Percentiles rank a stretch among this genome's conserved stretches.
Conservation (phyloP, 2,329 filamentous ascomycete genomes). For the Clonostachys chloroleuca region DNA sequence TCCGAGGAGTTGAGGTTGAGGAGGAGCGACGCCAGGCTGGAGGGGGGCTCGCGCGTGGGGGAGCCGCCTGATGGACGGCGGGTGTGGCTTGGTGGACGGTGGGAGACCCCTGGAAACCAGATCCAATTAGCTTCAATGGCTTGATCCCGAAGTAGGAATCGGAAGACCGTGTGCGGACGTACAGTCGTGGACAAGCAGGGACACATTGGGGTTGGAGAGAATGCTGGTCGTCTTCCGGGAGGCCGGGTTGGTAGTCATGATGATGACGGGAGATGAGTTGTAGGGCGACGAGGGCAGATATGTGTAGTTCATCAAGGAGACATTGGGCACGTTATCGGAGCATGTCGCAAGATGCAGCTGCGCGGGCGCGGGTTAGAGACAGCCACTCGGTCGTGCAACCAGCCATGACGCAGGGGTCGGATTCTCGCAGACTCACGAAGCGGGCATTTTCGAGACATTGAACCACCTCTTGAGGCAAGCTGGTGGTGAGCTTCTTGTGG, state of each 20-base stretch:
- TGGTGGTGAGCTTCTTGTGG: constrained; percentile 63
- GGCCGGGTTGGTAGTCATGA: constrained; percentile 85
- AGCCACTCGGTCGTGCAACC: too few species aligned
- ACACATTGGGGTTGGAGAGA: constrained; percentile 78
- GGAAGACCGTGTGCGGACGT: constrained; percentile 8
- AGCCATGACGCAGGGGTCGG: constrained; percentile 6
- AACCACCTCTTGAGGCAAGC: constrained; percentile 78
- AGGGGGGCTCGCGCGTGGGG: constrained; percentile 60
- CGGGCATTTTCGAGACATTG: constrained; percentile 91
- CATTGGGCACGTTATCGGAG: constrained; percentile 76
- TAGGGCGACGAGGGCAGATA: constrained; percentile 80
- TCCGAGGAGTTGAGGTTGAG: constrained; percentile 89
- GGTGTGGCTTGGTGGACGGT: constrained; percentile 74
- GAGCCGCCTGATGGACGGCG: constrained; percentile 56
- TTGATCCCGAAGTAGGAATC: too few species aligned
- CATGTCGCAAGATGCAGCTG: constrained; percentile 95
- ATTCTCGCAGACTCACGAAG: constrained; percentile 61
- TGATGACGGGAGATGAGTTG: constrained; percentile 71
- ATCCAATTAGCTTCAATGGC: background rate
- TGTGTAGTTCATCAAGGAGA: constrained; percentile 98
- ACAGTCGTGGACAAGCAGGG: constrained; percentile 93
- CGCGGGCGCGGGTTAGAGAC: background rate
- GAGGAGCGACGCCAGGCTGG: constrained; percentile 76
- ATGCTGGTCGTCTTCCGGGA: constrained; percentile 82
- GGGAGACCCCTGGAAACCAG: constrained; percentile 65